Base-by-base conservation (phyloP, 345 rosid genomes). In the Linum usitatissimum region DNA sequence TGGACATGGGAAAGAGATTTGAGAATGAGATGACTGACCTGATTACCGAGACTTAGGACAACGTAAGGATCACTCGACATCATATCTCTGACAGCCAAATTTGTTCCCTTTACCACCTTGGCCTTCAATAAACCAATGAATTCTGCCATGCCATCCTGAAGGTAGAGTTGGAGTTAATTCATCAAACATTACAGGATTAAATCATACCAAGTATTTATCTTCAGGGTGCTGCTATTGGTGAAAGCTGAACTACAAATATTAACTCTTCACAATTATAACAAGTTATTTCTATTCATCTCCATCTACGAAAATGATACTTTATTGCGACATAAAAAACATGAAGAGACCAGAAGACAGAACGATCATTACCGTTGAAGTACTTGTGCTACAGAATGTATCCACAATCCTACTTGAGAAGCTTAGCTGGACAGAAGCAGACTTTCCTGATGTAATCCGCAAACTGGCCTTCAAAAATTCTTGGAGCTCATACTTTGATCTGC, bases 41-140 rank as follows among this genome's bases (percentile, higher is more conserved):
- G 91, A 66, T 82, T 80, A 56, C 96, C 97, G 13, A 94, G 89
- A 64, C 64, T 68, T 73, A 94, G 78, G 68, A 86, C 75, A 59
- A 94, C 95, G 68, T 90, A 90, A 0, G 97, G 96, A 80, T 94
- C 99, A 60, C 99, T 94, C 55, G 99, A 71, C 82, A 83, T 78
- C 95, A 86, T 86, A 77, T 94, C 99, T 79, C 96, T 81, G 63
- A 94, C 28, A 14, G 96, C 96, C 75, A 94, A 72, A 75, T 83
- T 84, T 62, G 70, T 76, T 59, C 99, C 99, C 57, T 82, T 84
- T 66, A 78, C 72, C 60, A 88, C 76, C 68, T 70, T 88, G 56
- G 88, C 77, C 81, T 84, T 94, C 83, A 94, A 70, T 66, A 82
- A 67, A 68, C 99, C 99, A 54, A 93, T 86, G 77, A 80, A 87